Evolutionary conservation across 2,329 filamentous ascomycete genomes (phyloP), one percentile per base, ranked within the genome.

Genomic region (Teratosphaeria nubilosa): DNA sequence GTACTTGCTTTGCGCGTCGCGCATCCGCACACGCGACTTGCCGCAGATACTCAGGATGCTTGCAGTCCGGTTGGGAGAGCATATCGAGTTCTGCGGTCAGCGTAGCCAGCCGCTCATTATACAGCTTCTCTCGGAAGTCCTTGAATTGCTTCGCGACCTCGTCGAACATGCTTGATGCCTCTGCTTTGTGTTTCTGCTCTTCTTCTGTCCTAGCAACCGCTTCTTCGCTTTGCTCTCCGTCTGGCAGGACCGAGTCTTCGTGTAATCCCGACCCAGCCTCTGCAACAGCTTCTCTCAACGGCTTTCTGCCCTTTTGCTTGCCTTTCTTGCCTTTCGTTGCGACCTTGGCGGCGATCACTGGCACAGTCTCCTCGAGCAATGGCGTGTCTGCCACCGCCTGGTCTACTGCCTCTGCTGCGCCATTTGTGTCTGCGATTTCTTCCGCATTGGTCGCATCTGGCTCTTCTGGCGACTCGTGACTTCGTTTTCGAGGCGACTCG

Each of bases 61-160:
- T 87, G 56, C 81, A 82, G 54, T 80, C 78, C 1, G 81, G 75
- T 58, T 81, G 77, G 54, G 76, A 77, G 53, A 87, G 76, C 72
- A 85, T 77, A 52, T 81, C 78, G 54, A 87, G 75, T 72, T 87
- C 84, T 55, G 78, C 76, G 62, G 95, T 91, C 57, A 95, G 79
- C 67, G 89, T 86, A 55, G 88, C 86, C 24, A 99, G 81, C 62
- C 90, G 84, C 72, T 97, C 92, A 69, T 94, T 90, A 72, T 91
- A 94, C 50, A 96, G 81, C 86, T 85, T 86, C 63, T 91, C 91
- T 67, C 91, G 84, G 69, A 97, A 89, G 20, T 87, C 82, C 59
- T 86, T 84, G 75, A 99, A 99, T 69, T 94, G 89, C 71, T 87
- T 87, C 71, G 97, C 92, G 51, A 99, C 87, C 20, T 83, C 82